Evolutionary conservation across 805 yeast genomes (phyloP), one percentile per base, ranked within the genome.

Genomic region (Wickerhamiella lipophila): DNA sequence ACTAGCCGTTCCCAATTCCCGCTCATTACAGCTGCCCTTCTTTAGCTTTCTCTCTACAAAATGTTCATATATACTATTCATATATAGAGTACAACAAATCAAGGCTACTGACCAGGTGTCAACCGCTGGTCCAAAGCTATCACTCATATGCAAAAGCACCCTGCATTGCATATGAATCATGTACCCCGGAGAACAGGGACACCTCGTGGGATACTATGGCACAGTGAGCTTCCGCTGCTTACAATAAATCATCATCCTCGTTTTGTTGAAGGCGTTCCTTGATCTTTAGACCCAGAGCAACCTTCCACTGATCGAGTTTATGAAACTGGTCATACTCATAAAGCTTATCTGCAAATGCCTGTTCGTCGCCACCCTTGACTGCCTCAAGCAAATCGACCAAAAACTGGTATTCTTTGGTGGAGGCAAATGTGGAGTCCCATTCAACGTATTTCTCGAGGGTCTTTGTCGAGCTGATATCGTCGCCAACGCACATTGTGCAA

Each of bases 301-400:
- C 84, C 69, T 84, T 86, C 81, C 95, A 82, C 60, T 82, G 84
- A 63, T 92, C 98, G 49, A 92, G 75, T 64, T 86, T 86, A 55
- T 79, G 71, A 64, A 83, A 87, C 64, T 84, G 94, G 64, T 92
- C 97, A 59, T 68, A 92, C 55, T 83, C 92, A 60, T 73, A 83
- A 18, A 88, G 79, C 55, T 77, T 76, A 55, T 78, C 79, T 2
- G 89, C 76, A 59, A 86, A 77, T 43, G 70, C 73, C 59, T 89
- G 88, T 34, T 80, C 69, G 60, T 88, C 95, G 41, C 92, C 92
- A 47, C 78, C 80, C 48, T 78, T 75, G 47, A 83, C 79, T n/a
- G 89, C 78, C 36, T 78, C 81, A 29, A 84, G 70, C 30, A 92
- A 64, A 44, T 79, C 83, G 51, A 68, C 68, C 34, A 83, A 68